Evolutionary conservation across 352 stramenopile species (phyloP).

Genomic region (Phytopythium vexans): DNA sequence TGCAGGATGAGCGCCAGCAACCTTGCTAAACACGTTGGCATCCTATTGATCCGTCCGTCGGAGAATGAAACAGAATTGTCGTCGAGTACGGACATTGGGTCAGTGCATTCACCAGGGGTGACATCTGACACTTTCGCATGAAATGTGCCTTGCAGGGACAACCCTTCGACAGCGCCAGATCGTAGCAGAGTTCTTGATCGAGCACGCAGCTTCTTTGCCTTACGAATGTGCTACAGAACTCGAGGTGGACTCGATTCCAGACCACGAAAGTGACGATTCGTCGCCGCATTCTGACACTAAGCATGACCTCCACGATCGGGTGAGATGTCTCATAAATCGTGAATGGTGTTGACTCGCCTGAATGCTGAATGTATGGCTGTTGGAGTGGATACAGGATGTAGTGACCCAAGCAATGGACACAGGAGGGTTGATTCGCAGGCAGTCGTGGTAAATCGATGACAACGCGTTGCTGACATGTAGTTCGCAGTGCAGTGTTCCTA

Average conservation of each 20-base stretch:
- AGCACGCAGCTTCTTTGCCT: constrained; percentile 32
- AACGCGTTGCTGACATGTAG: too few relatives aligned
- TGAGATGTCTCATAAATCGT: too few relatives aligned
- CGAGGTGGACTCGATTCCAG: constrained; percentile 24
- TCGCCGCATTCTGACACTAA: too few relatives aligned
- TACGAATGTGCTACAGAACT: constrained; percentile 44
- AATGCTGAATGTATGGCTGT: too few relatives aligned
- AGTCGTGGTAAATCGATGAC: too few relatives aligned
- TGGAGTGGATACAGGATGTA: too few relatives aligned
- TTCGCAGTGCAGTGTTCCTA: too few relatives aligned
- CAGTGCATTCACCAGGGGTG: too few relatives aligned
- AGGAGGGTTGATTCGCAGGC: too few relatives aligned
- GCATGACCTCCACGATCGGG: too few relatives aligned
- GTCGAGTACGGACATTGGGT: constrained; percentile 25
- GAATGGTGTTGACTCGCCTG: too few relatives aligned
- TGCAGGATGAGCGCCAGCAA: constrained; percentile 39
- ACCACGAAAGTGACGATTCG: background rate
- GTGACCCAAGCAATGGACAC: too few relatives aligned
- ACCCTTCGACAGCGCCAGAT: constrained; percentile 30
- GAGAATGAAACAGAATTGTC: constrained; percentile 20
- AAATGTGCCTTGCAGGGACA: background rate
- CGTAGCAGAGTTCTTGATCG: constrained; percentile 48
- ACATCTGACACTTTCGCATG: background rate
- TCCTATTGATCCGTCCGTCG: constrained; percentile 35
- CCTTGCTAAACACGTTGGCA: constrained; percentile 35